phyloP scores from a whole-genome alignment of 106 monocot genomes.

The Amphibolis antarctica region DNA sequence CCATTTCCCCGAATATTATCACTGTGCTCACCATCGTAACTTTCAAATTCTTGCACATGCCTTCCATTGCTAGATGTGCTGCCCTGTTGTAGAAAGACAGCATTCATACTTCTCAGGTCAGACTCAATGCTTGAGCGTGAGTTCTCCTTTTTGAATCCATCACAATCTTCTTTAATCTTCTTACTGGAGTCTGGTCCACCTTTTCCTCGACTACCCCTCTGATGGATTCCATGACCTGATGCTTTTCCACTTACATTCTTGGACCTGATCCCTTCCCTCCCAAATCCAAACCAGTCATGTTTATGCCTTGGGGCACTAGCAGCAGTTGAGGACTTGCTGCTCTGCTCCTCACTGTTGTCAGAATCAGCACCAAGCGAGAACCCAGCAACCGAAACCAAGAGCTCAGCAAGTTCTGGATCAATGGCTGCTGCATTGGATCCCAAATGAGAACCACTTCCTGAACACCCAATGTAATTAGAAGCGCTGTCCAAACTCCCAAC shows the following conservation, averaged over 20 bases:
- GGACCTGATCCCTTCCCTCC: conserved; percentile 30
- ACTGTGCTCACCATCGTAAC: conserved; percentile 27
- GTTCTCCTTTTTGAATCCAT: conserved; percentile 30
- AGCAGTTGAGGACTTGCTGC: conserved; percentile 49
- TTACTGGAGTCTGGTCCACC: conserved; percentile 26
- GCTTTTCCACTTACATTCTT: conserved; percentile 29
- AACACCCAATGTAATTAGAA: neutral
- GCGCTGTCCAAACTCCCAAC: conserved; percentile 3
- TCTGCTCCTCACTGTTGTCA: conserved; percentile 75
- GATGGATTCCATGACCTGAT: conserved; percentile 19
- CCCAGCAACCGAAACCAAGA: conserved; percentile 8
- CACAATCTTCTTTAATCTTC: conserved; percentile 23
- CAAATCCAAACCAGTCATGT: conserved; percentile 32
- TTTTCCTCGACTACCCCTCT: conserved; percentile 24
- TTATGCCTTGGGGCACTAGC: conserved; percentile 32
- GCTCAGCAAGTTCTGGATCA: conserved; percentile 29
- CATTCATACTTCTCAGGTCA: conserved; percentile 35
- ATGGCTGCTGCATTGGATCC: conserved; percentile 1
- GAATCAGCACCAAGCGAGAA: conserved; percentile 58
- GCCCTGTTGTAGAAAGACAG: conserved; percentile 12
- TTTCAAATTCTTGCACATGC: conserved; percentile 15
- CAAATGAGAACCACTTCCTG: conserved; percentile 1
- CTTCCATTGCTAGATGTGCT: conserved; percentile 31
- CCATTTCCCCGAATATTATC: conserved; percentile 37
- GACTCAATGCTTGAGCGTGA: conserved; percentile 60